A percentile compares a stretch with the other conserved stretches of the same genome.
Evolutionary conservation across 2,329 filamentous ascomycete genomes (phyloP).

Genomic region (Geosmithia flava): DNA sequence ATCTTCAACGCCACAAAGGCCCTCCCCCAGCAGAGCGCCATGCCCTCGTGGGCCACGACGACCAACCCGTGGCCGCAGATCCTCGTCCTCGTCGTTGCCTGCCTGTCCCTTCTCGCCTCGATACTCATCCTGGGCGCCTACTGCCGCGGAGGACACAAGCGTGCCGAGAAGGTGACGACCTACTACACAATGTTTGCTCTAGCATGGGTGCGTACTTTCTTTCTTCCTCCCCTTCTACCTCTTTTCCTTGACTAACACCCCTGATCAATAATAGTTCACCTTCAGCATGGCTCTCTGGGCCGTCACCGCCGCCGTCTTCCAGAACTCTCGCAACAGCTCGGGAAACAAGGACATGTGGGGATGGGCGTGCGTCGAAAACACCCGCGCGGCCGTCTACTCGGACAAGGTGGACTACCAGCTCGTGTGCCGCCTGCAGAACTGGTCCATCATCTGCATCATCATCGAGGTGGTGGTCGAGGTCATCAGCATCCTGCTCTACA

Average conservation of each 20-base stretch:
- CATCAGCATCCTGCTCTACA: constrained; percentile 86
- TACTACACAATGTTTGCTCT: constrained; percentile 95
- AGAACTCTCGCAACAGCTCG: constrained; percentile 57
- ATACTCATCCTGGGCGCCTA: constrained; percentile 75
- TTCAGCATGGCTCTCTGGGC: constrained; percentile 90
- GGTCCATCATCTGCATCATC: constrained; percentile 90
- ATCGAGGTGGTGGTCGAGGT: constrained; percentile 92
- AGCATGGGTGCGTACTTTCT: constrained; percentile 42
- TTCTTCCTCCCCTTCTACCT: too few relatives aligned
- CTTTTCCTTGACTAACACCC: constrained; percentile 1
- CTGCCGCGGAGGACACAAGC: constrained; percentile 73
- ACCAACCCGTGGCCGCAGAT: constrained; percentile 87
- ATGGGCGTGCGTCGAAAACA: constrained; percentile 92
- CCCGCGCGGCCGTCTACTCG: constrained; percentile 62
- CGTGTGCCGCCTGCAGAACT: constrained; percentile 86
- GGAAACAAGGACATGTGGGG: constrained; percentile 89
- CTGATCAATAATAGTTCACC: constrained; percentile 49
- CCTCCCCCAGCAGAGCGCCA: constrained; percentile 63
- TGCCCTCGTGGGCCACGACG: constrained; percentile 71
- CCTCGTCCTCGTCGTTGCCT: constrained; percentile 65
- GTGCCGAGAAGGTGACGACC: constrained; percentile 84
- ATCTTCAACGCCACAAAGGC: constrained; percentile 83
- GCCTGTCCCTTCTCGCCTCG: constrained; percentile 68
- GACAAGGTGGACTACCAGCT: constrained; percentile 80
- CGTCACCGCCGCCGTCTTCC: constrained; percentile 71